Conservation (phyloP, 768 basidiomycete species). For the Pholiota molesta region DNA sequence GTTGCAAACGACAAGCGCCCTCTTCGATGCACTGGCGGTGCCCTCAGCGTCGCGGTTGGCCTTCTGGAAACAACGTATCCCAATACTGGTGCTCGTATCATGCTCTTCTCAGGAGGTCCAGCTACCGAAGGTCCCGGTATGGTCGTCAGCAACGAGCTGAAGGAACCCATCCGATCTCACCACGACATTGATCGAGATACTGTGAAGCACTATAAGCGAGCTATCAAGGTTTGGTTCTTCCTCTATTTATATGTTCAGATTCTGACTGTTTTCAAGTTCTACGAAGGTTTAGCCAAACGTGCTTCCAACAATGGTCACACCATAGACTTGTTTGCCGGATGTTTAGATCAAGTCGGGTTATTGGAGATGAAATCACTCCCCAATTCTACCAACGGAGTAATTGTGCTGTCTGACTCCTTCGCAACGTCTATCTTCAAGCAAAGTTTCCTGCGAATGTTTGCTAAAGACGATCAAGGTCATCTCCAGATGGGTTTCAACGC, state of each 20-base stretch:
- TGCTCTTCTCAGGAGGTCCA: slow-evolving; percentile 95
- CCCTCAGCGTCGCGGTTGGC: slow-evolving; percentile 90
- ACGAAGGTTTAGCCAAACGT: slow-evolving; percentile 91
- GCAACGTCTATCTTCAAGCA: slow-evolving; percentile 99
- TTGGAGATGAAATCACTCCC: slow-evolving; percentile 96
- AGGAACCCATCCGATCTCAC: slow-evolving; percentile 97
- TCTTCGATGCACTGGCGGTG: slow-evolving; percentile 93
- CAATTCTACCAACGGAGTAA: slow-evolving; percentile 95
- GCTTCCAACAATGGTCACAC: slow-evolving; percentile 95
- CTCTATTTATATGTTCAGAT: slow-evolving; percentile 2
- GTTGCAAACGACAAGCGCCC: slow-evolving; percentile 94
- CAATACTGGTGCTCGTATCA: slow-evolving; percentile 94
- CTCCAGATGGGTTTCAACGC: slow-evolving; percentile 99
- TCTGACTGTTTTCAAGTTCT: slow-evolving; percentile 65
- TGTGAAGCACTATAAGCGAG: slow-evolving; percentile 96
- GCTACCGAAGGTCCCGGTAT: slow-evolving; percentile 96
- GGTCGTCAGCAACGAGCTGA: slow-evolving; percentile 94
- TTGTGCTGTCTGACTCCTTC: slow-evolving; percentile 96
- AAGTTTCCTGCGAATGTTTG: slow-evolving; percentile 90
- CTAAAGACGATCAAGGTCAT: slow-evolving; percentile 90
- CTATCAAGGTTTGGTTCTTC: slow-evolving; percentile 70
- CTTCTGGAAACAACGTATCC: slow-evolving; percentile 94
- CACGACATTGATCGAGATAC: slow-evolving; percentile 98
- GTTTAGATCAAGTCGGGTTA: slow-evolving; percentile 96
- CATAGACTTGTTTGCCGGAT: slow-evolving; percentile 94